Evolutionary conservation across 2,329 filamentous ascomycete genomes (phyloP).

Genomic region (Talaromyces sp.): DNA sequence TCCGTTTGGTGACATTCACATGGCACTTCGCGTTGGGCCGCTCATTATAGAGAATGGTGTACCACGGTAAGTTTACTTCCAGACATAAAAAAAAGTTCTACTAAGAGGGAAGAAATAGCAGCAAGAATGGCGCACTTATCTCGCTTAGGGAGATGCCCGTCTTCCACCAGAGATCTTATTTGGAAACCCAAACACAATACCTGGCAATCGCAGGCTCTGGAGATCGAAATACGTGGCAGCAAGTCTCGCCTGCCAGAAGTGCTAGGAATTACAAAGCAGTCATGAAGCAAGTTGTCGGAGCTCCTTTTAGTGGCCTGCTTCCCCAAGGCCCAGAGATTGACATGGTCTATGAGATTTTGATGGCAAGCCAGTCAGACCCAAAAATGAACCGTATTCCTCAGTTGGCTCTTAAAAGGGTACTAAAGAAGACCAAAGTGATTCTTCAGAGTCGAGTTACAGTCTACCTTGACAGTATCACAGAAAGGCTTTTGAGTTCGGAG

Average conservation of each 20-base stretch:
- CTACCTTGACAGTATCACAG: slow-evolving; percentile 28
- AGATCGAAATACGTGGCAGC: slow-evolving; percentile 11
- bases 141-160: slow-evolving; percentile 10
- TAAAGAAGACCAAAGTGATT: slow-evolving; percentile 19
- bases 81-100: too few species aligned
- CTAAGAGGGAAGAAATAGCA: slow-evolving; percentile 4
- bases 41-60: slow-evolving; percentile 39
- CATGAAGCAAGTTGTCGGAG: slow-evolving; percentile 39
- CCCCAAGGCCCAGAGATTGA: slow-evolving; percentile 18
- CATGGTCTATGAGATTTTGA: slow-evolving; percentile 18
- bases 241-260: background rate
- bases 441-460: slow-evolving; percentile 19
- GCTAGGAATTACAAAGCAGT: slow-evolving; percentile 33
- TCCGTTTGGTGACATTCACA: slow-evolving; percentile 38
- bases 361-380: background rate
- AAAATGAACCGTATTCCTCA: background rate
- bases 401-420: background rate
- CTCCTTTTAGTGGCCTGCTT: slow-evolving; percentile 28
- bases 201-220: background rate
- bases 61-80: slow-evolving; percentile 26
- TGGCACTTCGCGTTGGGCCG: slow-evolving; percentile 37
- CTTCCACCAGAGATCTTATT: slow-evolving; percentile 6
- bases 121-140: slow-evolving; percentile 15
- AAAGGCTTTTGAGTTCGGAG: slow-evolving; percentile 22
- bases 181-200: background rate